phyloP scores from a whole-genome alignment of 2,329 filamentous ascomycete genomes.

The Microdochium paspali region DNA sequence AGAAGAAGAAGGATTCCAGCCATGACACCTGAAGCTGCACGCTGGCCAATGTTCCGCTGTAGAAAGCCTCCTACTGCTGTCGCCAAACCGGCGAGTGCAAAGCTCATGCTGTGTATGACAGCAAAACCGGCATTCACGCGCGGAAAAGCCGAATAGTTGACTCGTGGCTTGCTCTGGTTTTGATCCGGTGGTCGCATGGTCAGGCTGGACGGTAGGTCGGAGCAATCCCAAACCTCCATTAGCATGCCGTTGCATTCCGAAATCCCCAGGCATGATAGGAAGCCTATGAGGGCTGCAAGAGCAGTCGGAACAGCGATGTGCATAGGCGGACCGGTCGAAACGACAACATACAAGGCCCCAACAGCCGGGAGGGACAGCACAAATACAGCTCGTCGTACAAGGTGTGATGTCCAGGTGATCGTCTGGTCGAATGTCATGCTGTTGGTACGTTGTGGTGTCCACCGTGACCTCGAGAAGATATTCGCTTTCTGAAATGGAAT shows the following conservation, averaged over 20 bases:
- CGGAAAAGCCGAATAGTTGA: conserved; percentile 69
- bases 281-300: conserved; percentile 58
- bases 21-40: conserved; percentile 58
- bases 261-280: conserved; percentile 63
- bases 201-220: conserved; percentile 60
- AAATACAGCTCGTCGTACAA: conserved; percentile 59
- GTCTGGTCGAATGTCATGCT: conserved; percentile 57
- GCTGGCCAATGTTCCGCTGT: conserved; percentile 56
- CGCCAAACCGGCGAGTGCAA: conserved; percentile 58
- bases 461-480: conserved; percentile 55
- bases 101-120: conserved; percentile 59
- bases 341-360: conserved; percentile 57
- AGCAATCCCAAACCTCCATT: conserved; percentile 78
- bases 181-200: conserved; percentile 28
- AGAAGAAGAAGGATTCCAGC: conserved; percentile 57
- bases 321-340: conserved; percentile 52
- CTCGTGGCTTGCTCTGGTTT: conserved; percentile 24
- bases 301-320: conserved; percentile 55
- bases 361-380: conserved; percentile 57
- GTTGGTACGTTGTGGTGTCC: conserved; percentile 49
- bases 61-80: conserved; percentile 61
- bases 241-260: conserved; percentile 68
- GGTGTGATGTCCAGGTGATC: conserved; percentile 62
- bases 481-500: conserved; percentile 68
- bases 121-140: conserved; percentile 64